phyloP scores from a whole-genome alignment of 331 rosid genomes.

The Cydonia oblonga region DNA sequence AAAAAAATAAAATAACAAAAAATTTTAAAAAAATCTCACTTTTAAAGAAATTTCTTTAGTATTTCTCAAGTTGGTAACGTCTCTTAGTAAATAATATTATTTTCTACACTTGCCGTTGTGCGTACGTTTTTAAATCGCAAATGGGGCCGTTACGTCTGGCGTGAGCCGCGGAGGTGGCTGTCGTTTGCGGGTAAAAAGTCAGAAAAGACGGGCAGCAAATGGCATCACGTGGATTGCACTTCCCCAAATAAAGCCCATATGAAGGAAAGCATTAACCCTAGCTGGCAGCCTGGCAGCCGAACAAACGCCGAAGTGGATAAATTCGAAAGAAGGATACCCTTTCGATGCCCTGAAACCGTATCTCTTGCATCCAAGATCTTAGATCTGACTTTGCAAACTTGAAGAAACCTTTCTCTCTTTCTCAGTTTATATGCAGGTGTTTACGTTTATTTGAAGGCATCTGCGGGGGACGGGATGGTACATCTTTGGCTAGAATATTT shows the following conservation, averaged over 20 bases:
- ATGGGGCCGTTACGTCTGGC: no score
- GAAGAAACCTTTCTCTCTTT: not conserved
- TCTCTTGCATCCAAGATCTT: not conserved
- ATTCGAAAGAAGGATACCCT: not conserved
- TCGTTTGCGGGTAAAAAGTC: not conserved
- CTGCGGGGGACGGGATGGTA: not conserved
- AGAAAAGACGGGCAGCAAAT: not conserved
- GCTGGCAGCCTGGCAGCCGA: no score
- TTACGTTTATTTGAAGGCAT: not conserved
- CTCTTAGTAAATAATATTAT: no score
- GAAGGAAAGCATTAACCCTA: not conserved
- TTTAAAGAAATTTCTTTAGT: accelerated
- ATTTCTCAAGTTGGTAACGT: no score
- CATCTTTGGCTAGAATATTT: not conserved
- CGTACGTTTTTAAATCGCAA: no score
- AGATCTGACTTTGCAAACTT: not conserved
- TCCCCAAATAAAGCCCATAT: not conserved
- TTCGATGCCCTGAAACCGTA: not conserved
- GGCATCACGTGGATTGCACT: not conserved
- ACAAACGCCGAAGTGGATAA: not conserved
- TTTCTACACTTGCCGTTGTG: no score
- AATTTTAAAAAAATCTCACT: no score
- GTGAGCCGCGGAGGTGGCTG: no score
- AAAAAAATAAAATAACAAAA: no score
- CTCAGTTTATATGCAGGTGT: not conserved